A percentile compares a stretch with the other conserved stretches of the same genome.
Evolutionary conservation across 805 yeast species (phyloP).

Genomic region (Saccharomyces jurei): DNA sequence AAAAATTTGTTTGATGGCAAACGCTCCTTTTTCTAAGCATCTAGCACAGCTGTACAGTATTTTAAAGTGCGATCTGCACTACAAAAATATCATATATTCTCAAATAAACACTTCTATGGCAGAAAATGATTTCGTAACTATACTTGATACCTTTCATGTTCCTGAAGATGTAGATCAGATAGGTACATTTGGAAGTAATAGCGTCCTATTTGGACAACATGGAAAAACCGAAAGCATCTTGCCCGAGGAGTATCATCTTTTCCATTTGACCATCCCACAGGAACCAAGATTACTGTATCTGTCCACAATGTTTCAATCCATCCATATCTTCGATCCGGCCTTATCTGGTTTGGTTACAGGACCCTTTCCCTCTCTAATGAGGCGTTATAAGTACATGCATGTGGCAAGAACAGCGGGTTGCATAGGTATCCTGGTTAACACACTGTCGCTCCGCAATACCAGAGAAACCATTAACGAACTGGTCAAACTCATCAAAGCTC

Average conservation of each 20-base stretch:
- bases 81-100: slow-evolving; percentile 33
- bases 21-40: slow-evolving; percentile 53
- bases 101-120: slow-evolving; percentile 28
- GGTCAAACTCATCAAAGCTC: slow-evolving; percentile 50
- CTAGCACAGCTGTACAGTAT: slow-evolving; percentile 34
- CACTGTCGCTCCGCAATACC: slow-evolving; percentile 74
- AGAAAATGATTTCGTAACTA: neutral
- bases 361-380: slow-evolving; percentile 72
- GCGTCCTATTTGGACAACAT: neutral
- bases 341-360: slow-evolving; percentile 35
- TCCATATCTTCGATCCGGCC: slow-evolving; percentile 43
- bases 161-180: neutral
- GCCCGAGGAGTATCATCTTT: slow-evolving; percentile 45
- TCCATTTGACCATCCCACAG: slow-evolving; percentile 68
- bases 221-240: slow-evolving; percentile 4
- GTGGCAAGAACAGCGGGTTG: slow-evolving; percentile 88
- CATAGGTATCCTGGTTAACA: slow-evolving; percentile 83
- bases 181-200: neutral
- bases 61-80: slow-evolving; percentile 25
- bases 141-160: neutral
- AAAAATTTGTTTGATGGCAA: slow-evolving; percentile 62
- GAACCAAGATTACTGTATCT: slow-evolving; percentile 71
- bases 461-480: slow-evolving; percentile 55
- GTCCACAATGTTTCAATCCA: slow-evolving; percentile 56
- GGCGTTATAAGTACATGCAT: slow-evolving; percentile 79